These are phyloP conservation scores for Nemania abortiva DNA, from an alignment of 2,329 filamentous ascomycete genomes.

Conservation along the genomic window DNA sequence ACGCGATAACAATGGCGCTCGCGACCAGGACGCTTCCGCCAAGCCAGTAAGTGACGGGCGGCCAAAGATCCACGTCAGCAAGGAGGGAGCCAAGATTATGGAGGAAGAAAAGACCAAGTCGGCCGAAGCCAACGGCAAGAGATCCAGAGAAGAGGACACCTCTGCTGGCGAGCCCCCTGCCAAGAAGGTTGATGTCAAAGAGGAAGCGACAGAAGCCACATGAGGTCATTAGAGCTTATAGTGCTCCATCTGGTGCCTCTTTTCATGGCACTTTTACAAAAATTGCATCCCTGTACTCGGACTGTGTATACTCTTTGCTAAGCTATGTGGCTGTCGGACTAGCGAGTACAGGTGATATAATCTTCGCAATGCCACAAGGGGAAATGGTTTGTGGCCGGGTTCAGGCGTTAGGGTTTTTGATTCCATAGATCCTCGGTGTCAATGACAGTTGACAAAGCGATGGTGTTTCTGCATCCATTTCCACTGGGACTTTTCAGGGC, in stretches of 20 bases:
- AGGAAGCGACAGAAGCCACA: slow-evolving; percentile 46
- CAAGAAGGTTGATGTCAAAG: slow-evolving; percentile 73
- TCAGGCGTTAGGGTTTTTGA: slow-evolving; percentile 31
- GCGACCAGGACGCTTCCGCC: slow-evolving; percentile 51
- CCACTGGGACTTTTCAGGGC: background rate
- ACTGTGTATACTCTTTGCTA: slow-evolving; percentile 25
- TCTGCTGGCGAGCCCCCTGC: slow-evolving; percentile 61
- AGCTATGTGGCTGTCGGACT: slow-evolving; percentile 10
- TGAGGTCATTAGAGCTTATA: slow-evolving; percentile 24
- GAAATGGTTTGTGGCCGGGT: slow-evolving; percentile 12
- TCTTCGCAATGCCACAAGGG: slow-evolving; percentile 7
- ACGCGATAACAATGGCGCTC: slow-evolving; percentile 52
- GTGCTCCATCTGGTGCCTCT: slow-evolving; percentile 10
- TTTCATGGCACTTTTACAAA: slow-evolving; percentile 3
- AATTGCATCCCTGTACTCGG: slow-evolving; percentile 12
- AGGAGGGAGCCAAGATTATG: slow-evolving; percentile 53
- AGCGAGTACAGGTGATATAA: slow-evolving; percentile 7
- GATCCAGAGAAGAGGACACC: slow-evolving; percentile 65
- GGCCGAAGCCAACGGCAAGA: slow-evolving; percentile 62
- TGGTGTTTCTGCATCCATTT: slow-evolving; percentile 5
- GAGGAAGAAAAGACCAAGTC: slow-evolving; percentile 45
- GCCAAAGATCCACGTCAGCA: slow-evolving; percentile 60
- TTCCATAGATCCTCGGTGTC: slow-evolving; percentile 26
- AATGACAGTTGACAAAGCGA: slow-evolving; percentile 14
- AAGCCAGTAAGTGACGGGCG: slow-evolving; percentile 53